Conservation (phyloP, 225 moss, liverwort and hornwort species). For the Marchantia paleacea region DNA sequence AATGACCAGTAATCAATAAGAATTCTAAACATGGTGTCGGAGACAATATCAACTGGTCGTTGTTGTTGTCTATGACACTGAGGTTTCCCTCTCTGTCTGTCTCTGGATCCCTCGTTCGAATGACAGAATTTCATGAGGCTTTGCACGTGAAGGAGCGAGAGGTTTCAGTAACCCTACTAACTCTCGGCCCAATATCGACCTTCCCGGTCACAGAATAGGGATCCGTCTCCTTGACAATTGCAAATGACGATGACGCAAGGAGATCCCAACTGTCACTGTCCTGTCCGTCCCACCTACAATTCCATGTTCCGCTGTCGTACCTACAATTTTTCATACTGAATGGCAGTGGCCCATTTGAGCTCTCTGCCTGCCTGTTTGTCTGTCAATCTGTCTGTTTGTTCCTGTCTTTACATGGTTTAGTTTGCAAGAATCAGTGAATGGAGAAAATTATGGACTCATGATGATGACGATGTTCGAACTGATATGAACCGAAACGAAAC, state of each 20-base stretch:
- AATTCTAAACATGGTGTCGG: background rate
- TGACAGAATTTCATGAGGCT: no score
- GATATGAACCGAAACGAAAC: background rate
- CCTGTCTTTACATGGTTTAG: conserved; percentile 10
- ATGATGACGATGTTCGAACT: background rate
- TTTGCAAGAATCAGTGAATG: background rate
- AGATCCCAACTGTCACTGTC: background rate
- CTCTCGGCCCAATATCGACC: background rate
- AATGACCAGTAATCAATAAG: background rate
- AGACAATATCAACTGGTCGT: background rate
- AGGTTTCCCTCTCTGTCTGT: background rate
- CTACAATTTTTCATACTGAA: background rate
- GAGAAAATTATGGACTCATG: conserved; percentile 5
- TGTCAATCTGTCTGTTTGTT: background rate
- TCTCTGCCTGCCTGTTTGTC: background rate
- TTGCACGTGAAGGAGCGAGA: background rate
- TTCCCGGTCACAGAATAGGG: no score
- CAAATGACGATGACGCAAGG: background rate
- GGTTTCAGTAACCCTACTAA: background rate
- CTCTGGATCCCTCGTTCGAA: no score
- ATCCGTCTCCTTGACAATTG: background rate
- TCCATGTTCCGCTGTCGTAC: background rate
- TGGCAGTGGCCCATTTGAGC: conserved; percentile 16
- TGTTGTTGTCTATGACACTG: background rate
- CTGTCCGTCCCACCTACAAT: background rate